Evolutionary conservation across 371 early-diverging fungal species (phyloP), one percentile per base, ranked within the genome.

Genomic region (Cokeromyces recurvatus): DNA sequence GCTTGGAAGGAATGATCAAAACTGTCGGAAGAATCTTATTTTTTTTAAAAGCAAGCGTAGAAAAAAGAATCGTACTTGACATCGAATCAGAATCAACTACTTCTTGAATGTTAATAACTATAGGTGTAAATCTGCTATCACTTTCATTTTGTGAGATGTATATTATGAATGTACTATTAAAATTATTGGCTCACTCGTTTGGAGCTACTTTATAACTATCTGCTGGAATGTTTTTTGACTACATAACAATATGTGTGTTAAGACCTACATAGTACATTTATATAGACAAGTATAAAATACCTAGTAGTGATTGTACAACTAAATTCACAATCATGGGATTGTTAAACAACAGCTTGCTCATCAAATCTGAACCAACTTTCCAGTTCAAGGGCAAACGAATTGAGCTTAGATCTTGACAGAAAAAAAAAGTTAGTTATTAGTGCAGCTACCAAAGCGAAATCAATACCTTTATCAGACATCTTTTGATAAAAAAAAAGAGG

Each of bases 1-100:
- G 32, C 14, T 43, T 32, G 32, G 27, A 34, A 51, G 42, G 20
- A 27, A 43, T 44, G 15, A 44, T 19, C 16, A 51, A 35, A 38
- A 51, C 51, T 19, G 20, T 44, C 4, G 51, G 25, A 44, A 41
- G 41, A 47, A 47, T 36, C 22, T 39, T 20, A 47, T 24, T 42
- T 39, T 19, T 32, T 49, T 32, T 27, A 42, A 42, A 32, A 41
- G 25, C 41, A 32, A 24, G 32, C 15, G 31, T 40, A 32, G 19
- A 48, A 39, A 48, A 48, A 1, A 48, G 8, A 48, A 48, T 40
- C 21, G 34, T 23, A 20, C 32, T 19, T 40, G 48, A 48, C 40
- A 48, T 48, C 23, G 48, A 40, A 48, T 48, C 48, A 48, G 48
- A 48, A 48, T 48, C 34, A 48, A 48, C 32, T 40, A 48, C 48